Base-by-base conservation (phyloP, 83 land plant species). In the Isoetes engelmannii region DNA sequence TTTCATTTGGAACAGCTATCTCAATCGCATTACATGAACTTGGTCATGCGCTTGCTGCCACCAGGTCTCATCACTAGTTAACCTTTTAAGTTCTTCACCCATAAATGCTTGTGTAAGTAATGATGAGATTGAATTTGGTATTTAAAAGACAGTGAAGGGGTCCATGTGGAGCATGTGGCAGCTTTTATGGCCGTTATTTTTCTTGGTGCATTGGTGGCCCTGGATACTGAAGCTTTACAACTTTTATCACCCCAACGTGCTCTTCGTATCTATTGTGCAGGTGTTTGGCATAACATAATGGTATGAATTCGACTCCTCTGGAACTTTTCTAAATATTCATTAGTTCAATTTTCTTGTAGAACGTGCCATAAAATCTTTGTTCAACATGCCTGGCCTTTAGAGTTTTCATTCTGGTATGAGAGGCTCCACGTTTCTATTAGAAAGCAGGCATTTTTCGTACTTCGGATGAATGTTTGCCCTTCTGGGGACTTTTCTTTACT, bases 191-290 rank as follows among this genome's bases (percentile, higher is more conserved):
- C 84, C 13, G 48, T 77, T 53, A 51, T 88, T n/a, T 73, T 86
- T 74, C 89, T 87, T 43, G 92, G 92, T n/a, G 92, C 89, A 50
- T 77, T 86, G 54, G 90, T 88, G 49, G 87, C 89, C 68, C 66
- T 88, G 45, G 69, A 82, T 74, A 15, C 72, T 72, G 92, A 86
- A 7, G 28, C 61, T 47, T 69, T 88, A 60, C 77, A 78, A 73
- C 69, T 50, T 28, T 51, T 80, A 65, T 73, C 85, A 19, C 57
- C 45, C 4, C 19, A 64, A n/a, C 51, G 76, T 64, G 67, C 72
- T 9, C 87, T 88, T 45, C 89, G 89, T 1, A 74, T 88, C 5
- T 88, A 88, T 61, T 84, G 87, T 78, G 92, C 92, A 59, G 92
- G 92, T 0, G 69, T 88, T 42, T 88, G 92, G 92, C 92, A 88